Percentiles rank a stretch among this genome's conserved stretches.
Conservation (phyloP, 1,284 basidiomycete species). For the Trichosporon asahii region DNA sequence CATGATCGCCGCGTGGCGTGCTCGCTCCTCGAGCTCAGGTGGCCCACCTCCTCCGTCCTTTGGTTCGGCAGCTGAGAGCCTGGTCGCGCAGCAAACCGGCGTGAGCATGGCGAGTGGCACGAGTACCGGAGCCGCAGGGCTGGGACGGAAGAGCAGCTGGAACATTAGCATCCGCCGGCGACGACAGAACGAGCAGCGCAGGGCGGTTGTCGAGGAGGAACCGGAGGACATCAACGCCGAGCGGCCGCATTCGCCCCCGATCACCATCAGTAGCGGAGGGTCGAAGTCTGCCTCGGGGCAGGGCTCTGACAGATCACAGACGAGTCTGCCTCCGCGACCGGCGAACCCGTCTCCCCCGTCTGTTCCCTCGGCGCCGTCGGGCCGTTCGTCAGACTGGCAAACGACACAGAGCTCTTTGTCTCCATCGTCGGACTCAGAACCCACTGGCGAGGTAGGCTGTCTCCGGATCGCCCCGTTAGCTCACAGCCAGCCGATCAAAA, state of each 20-base stretch:
- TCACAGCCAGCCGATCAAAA: constrained; percentile 64
- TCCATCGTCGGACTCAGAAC: constrained; percentile 8
- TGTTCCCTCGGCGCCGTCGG: neutral
- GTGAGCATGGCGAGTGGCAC: constrained; percentile 15
- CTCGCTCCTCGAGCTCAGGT: constrained; percentile 12
- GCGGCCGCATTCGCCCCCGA: neutral
- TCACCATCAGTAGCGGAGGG: neutral
- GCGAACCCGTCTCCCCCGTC: neutral
- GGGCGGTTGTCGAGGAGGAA: constrained; percentile 7
- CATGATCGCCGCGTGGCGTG: constrained; percentile 68
- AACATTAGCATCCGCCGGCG: constrained; percentile 64
- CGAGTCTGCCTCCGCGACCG: neutral
- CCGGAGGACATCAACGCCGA: constrained; percentile 12
- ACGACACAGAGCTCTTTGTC: neutral
- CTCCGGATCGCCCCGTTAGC: neutral
- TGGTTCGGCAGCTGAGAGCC: neutral
- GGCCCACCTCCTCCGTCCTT: neutral
- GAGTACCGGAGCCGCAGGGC: constrained; percentile 48
- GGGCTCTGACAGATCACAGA: neutral
- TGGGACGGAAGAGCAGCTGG: constrained; percentile 46
- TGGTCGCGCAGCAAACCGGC: constrained; percentile 19
- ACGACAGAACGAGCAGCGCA: constrained; percentile 53
- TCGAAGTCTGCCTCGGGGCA: neutral
- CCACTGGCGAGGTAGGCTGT: constrained; percentile 56
- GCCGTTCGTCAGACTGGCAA: neutral